Percentiles rank a stretch among this genome's conserved stretches.
phyloP scores from a whole-genome alignment of 2,329 filamentous ascomycete genomes.

The Coleophoma cylindrospora region DNA sequence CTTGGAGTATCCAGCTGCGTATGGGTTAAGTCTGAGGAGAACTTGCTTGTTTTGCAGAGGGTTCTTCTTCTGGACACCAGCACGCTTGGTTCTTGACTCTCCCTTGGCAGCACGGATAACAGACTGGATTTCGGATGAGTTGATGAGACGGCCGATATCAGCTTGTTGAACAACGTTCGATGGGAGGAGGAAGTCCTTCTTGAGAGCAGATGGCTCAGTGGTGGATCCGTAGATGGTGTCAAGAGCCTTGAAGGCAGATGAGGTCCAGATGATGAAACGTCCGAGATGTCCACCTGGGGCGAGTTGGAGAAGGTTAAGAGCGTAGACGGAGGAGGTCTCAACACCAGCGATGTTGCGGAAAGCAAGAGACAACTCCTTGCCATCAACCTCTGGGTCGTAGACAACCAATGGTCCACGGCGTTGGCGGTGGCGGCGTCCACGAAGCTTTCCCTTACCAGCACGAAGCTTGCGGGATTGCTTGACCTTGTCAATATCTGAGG shows the following conservation, averaged over 20 bases:
- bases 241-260: slow-evolving; percentile 90
- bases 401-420: slow-evolving; percentile 96
- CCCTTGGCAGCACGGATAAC: slow-evolving; percentile 91
- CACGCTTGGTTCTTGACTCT: slow-evolving; percentile 82
- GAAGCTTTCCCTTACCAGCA: slow-evolving; percentile 97
- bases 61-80: slow-evolving; percentile 98
- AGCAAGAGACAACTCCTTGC: slow-evolving; percentile 86
- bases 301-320: slow-evolving; percentile 98
- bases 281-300: slow-evolving; percentile 98
- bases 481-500: slow-evolving; percentile 90
- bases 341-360: slow-evolving; percentile 99
- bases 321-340: slow-evolving; percentile 89
- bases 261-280: slow-evolving; percentile 99
- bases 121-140: slow-evolving; percentile 97
- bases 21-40: slow-evolving; percentile 96
- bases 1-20: slow-evolving; percentile 86
- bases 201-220: slow-evolving; percentile 81
- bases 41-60: slow-evolving; percentile 98
- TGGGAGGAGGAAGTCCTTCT: slow-evolving; percentile 98
- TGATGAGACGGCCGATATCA: slow-evolving; percentile 96
- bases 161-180: slow-evolving; percentile 89
- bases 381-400: slow-evolving; percentile 93
- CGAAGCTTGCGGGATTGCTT: slow-evolving; percentile 95
- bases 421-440: slow-evolving; percentile 94
- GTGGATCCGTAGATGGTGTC: slow-evolving; percentile 96